A percentile compares a stretch with the other conserved stretches of the same genome.
phyloP scores from a whole-genome alignment of 202 grass and related monocot species.

The Saccharum hybrid region DNA sequence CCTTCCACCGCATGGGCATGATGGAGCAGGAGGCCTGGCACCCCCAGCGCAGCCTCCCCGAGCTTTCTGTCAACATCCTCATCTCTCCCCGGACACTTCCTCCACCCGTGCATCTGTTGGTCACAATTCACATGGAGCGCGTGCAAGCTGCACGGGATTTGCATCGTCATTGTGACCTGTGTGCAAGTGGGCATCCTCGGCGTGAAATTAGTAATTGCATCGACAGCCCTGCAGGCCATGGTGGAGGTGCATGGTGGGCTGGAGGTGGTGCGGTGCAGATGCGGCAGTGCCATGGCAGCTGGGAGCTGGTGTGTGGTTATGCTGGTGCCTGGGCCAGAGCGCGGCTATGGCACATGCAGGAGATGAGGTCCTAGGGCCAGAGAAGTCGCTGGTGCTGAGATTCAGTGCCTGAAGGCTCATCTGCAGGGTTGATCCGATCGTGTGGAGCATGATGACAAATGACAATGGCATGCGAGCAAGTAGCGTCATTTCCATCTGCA shows the following conservation, averaged over 20 bases:
- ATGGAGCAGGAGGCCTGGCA: slow-evolving; percentile 98
- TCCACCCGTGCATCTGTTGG: slow-evolving; percentile 75
- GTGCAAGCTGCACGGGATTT: not conserved
- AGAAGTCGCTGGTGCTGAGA: not conserved
- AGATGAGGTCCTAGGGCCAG: no score
- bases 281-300: not conserved
- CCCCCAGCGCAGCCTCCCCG: slow-evolving; percentile 73
- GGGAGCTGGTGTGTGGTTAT: not conserved
- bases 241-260: not conserved
- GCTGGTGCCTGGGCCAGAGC: not conserved
- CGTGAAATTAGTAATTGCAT: not conserved
- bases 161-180: not conserved
- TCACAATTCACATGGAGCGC: not conserved
- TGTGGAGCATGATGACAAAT: not conserved
- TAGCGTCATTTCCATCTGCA: not conserved
- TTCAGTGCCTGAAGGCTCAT: not conserved
- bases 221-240: not conserved
- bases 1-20: slow-evolving; percentile 98
- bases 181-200: not conserved
- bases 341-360: no score
- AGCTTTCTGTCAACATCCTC: slow-evolving; percentile 81
- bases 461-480: not conserved
- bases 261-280: not conserved
- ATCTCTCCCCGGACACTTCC: slow-evolving; percentile 80
- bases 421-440: not conserved